Evolutionary conservation across 2,329 filamentous ascomycete genomes (phyloP), one percentile per base, ranked within the genome.

Genomic region (Hymenoscyphus infarciens): DNA sequence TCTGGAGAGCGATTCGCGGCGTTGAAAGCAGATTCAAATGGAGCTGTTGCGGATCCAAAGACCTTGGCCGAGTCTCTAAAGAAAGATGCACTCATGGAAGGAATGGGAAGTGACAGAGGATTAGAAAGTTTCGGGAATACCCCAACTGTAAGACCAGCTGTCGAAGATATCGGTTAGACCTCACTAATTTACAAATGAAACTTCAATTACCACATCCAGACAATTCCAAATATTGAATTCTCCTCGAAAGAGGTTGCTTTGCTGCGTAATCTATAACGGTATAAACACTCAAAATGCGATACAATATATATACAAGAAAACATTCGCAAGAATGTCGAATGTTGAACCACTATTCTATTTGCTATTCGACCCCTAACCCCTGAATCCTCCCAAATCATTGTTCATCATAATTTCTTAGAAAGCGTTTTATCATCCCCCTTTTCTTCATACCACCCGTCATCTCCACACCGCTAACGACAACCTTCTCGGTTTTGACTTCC

Each of bases 1-100:
- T 91, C 92, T 0, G 92, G 91, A 0, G 86, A 90, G 64, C 82
- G 85, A 66, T 91, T 89, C 72, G 82, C 87, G 69, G 81, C 79
- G 60, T 71, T 88, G 62, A 82, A 82, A 61, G 76, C 73, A 42
- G 80, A 82, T 64, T 76, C 77, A 2, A 80, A 80, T 4, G 73
- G 80, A 31, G 69, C 64, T 62, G 60, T 64, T 52, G 53, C 56
- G 29, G 67, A 72, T 63, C 61, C 68, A 11, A 62, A 69, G 52
- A 55, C 57, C 5, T 27, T 70, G n/a, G 49, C 63, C 1, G 64
- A 67, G 10, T 56, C 39, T n/a, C 16, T 38, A n/a, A 59, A 61
- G 16, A 60, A 60, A 8, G 63, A 64, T 45, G 62, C 62, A 5
- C 13, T 62, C 35, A 55, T 55, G 42, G 61, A 55, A 13, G 39